Evolutionary conservation across 169 alveolate genomes (phyloP).

Genomic region (Babesia sp.): DNA sequence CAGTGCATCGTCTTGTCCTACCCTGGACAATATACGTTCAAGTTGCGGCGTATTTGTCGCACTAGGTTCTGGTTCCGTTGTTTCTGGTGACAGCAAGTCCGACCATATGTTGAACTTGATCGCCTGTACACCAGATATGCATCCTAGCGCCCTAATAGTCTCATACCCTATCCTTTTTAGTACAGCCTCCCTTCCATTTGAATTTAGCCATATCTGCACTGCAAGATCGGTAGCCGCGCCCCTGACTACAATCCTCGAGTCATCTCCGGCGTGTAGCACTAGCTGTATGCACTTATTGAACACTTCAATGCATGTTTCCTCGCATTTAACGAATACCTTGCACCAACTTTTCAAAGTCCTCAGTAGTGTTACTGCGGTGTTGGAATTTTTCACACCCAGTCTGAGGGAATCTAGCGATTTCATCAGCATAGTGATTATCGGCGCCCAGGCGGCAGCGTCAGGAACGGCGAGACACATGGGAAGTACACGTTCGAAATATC

Average conservation of each 20-base stretch:
- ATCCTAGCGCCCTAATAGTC: slow-evolving; percentile 42
- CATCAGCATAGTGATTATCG: slow-evolving; percentile 18
- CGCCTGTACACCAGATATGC: slow-evolving; percentile 65
- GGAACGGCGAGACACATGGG: slow-evolving; percentile 62
- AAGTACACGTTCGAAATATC: slow-evolving; percentile 54
- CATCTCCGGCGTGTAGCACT: slow-evolving; percentile 58
- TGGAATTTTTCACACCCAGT: slow-evolving; percentile 37
- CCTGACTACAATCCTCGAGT: slow-evolving; percentile 55
- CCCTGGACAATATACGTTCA: background rate
- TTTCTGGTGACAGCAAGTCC: slow-evolving; percentile 28
- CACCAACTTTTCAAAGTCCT: slow-evolving; percentile 64
- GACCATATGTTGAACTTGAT: slow-evolving; percentile 67
- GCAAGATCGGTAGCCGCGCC: slow-evolving; percentile 59
- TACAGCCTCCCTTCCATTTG: slow-evolving; percentile 36
- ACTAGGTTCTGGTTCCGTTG: background rate
- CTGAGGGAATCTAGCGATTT: slow-evolving; percentile 38
- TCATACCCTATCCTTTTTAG: slow-evolving; percentile 45
- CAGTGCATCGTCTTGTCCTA: slow-evolving; percentile 9
- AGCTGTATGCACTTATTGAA: slow-evolving; percentile 50
- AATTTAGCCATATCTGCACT: slow-evolving; percentile 60
- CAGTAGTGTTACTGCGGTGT: slow-evolving; percentile 37
- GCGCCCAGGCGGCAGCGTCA: slow-evolving; percentile 45
- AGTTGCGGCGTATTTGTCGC: background rate
- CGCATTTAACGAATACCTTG: slow-evolving; percentile 45
- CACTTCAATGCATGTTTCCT: slow-evolving; percentile 32